Conservation (phyloP, 495 filamentous ascomycete genomes). For the Cladorrhinum samala region DNA sequence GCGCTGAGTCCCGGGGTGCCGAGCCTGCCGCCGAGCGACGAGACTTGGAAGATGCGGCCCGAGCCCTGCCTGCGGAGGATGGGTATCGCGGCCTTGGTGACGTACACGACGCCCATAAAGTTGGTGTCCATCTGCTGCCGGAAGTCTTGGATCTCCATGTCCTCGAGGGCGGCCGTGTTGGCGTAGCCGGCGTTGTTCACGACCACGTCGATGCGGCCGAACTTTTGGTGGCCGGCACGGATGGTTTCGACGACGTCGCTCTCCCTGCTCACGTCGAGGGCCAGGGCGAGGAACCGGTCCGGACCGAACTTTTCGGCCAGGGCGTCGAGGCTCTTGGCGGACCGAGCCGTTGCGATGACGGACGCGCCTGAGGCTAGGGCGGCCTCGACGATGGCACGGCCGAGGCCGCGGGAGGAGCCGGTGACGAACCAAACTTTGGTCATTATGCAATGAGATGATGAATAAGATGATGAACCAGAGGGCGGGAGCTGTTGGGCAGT, state of each 20-base stretch:
- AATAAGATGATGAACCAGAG: no score
- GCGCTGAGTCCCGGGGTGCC: conserved; percentile 34
- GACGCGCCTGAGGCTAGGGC: conserved; percentile 40
- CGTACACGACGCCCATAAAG: conserved; percentile 38
- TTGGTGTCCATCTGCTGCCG: conserved; percentile 37
- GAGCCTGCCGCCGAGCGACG: conserved; percentile 43
- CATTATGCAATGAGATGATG: no score
- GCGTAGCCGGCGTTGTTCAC: conserved; percentile 46
- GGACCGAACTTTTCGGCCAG: no score
- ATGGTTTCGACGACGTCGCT: conserved; percentile 25
- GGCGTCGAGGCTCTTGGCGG: no score
- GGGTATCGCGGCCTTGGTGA: conserved; percentile 44
- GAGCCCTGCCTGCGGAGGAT: conserved; percentile 36
- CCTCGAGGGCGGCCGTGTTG: conserved; percentile 41
- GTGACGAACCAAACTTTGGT: conserved; percentile 45
- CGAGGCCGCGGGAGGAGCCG: conserved; percentile 49
- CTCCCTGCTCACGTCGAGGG: conserved; percentile 22
- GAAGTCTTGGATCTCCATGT: conserved; percentile 16
- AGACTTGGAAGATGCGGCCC: conserved; percentile 45
- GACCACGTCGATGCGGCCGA: conserved; percentile 43
- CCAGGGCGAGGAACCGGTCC: conserved; percentile 40
- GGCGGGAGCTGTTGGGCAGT: no score
- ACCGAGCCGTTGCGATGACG: conserved; percentile 40
- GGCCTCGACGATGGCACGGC: conserved; percentile 33
- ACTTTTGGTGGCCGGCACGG: conserved; percentile 14